These are phyloP conservation scores for Colletotrichum sp. DNA, from an alignment of 2,329 filamentous ascomycete species.

Conservation along the genomic window DNA sequence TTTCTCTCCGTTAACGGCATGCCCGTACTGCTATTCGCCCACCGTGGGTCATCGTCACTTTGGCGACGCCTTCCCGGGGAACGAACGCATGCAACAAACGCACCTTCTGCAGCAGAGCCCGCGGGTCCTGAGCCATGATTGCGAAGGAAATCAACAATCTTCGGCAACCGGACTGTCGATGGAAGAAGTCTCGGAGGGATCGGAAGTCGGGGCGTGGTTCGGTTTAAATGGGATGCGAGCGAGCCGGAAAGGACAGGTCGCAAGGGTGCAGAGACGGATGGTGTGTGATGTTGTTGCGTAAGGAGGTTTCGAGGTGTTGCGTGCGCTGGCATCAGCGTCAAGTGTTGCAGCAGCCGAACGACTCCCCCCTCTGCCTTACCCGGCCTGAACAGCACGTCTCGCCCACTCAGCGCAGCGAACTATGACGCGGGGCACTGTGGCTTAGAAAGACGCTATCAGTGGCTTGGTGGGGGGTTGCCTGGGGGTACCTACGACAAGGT, in stretches of 20 bases:
- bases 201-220: neutral
- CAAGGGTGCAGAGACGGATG: neutral
- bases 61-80: neutral
- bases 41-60: neutral
- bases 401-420: neutral
- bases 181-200: neutral
- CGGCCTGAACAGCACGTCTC: neutral
- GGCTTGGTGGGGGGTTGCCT: neutral
- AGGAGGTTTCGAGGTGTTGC: neutral
- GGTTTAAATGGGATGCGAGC: neutral
- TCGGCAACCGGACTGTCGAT: neutral
- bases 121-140: conserved; percentile 77
- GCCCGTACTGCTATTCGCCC: neutral
- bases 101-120: conserved; percentile 80
- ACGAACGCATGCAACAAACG: conserved; percentile 15
- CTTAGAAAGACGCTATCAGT: neutral
- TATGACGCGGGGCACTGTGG: conserved; percentile 21
- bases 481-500: neutral
- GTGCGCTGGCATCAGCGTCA: conserved; percentile 6
- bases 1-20: neutral
- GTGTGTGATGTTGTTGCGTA: neutral
- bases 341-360: conserved; percentile 11
- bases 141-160: conserved; percentile 22
- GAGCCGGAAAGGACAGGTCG: neutral
- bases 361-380: neutral